Percentiles rank a stretch among this genome's conserved stretches.
Evolutionary conservation across 2,329 filamentous ascomycete genomes (phyloP).

Genomic region (Pezicula rhizophila): DNA sequence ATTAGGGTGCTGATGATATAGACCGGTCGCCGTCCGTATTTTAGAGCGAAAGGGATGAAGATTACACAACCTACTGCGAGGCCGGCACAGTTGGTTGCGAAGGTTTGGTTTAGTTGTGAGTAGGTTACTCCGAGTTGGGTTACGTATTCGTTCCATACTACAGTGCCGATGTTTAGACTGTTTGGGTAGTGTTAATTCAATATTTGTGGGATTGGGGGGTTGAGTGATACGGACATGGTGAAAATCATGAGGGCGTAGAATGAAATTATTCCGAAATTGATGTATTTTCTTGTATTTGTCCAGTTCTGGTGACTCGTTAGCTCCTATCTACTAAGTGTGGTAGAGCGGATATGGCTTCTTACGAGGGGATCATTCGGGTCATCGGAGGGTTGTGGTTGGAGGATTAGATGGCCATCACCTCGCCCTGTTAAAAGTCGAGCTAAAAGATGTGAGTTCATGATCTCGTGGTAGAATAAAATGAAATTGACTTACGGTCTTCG

Average conservation of each 20-base stretch:
- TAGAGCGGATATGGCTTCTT: too few species aligned
- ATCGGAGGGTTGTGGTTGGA: conserved; percentile 10
- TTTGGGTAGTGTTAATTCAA: too few species aligned
- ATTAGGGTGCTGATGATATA: conserved; percentile 36
- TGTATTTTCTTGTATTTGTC: conserved; percentile 32
- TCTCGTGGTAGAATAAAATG: too few species aligned
- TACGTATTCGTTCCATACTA: background rate
- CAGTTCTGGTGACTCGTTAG: conserved; percentile 29
- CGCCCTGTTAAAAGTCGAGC: too few species aligned
- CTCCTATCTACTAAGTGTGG: too few species aligned
- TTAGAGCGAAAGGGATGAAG: conserved; percentile 39
- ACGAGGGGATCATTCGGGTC: conserved; percentile 15
- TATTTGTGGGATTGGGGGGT: too few species aligned
- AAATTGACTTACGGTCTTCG: too few species aligned
- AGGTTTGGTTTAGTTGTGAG: conserved; percentile 36
- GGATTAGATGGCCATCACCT: background rate
- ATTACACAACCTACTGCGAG: conserved; percentile 36
- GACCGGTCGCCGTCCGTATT: conserved; percentile 38
- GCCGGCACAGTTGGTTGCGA: conserved; percentile 36
- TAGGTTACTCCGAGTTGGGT: conserved; percentile 32
- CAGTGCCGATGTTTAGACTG: background rate
- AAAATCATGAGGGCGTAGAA: conserved; percentile 38
- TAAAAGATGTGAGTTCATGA: too few species aligned
- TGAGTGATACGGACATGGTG: conserved; percentile 11
- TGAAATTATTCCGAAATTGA: conserved; percentile 35